These are phyloP conservation scores for Talaromyces albobiverticillius DNA, from an alignment of 2,329 filamentous ascomycete species.

Conservation along the genomic window DNA sequence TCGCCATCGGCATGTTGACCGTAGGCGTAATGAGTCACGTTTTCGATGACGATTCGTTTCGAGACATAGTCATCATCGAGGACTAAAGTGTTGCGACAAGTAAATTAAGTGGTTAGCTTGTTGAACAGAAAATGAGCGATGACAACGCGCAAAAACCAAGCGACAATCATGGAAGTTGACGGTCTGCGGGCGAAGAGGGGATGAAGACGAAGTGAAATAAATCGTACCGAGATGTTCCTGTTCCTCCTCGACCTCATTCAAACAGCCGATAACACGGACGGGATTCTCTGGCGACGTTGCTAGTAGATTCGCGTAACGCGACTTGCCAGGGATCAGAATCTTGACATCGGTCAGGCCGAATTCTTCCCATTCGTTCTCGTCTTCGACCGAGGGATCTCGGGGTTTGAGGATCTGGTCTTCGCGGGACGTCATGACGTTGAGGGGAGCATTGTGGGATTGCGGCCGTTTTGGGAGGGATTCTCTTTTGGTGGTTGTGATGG, in stretches of 20 bases:
- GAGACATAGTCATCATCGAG: conserved; percentile 38
- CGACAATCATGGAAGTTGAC: no score
- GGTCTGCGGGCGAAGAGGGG: no score
- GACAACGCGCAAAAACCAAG: neutral
- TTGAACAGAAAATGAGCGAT: neutral
- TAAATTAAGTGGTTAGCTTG: neutral
- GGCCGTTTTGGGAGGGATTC: no score
- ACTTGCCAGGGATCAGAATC: conserved; percentile 48
- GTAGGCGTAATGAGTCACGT: conserved; percentile 50
- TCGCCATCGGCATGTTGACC: conserved; percentile 54
- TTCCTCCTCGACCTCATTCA: conserved; percentile 45
- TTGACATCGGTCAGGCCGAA: conserved; percentile 56
- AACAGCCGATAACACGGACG: conserved; percentile 53
- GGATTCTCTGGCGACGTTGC: conserved; percentile 54
- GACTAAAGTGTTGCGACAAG: conserved; percentile 23
- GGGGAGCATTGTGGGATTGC: neutral
- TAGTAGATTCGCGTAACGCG: conserved; percentile 53
- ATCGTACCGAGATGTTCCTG: conserved; percentile 41
- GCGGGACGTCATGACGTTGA: conserved; percentile 40
- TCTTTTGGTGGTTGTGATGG: no score
- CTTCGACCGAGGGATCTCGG: conserved; percentile 42
- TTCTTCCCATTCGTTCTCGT: conserved; percentile 59
- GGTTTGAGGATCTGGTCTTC: conserved; percentile 45
- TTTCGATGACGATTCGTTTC: conserved; percentile 46
- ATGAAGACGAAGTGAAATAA: no score